These are phyloP conservation scores for Punctularia strigosozonata DNA, from an alignment of 768 basidiomycete species.

Conservation along the genomic window DNA sequence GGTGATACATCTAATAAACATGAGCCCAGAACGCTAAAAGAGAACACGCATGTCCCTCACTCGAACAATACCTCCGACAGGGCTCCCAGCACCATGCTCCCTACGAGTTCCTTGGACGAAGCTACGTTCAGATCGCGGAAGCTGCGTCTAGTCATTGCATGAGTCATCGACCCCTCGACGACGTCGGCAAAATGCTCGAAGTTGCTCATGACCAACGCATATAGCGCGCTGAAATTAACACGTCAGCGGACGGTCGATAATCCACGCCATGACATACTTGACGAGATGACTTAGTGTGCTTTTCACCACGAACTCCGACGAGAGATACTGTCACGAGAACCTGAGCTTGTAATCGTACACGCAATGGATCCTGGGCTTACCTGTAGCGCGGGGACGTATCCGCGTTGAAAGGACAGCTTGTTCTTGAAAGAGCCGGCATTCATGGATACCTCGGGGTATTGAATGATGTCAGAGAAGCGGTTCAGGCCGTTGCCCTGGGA, in stretches of 20 bases:
- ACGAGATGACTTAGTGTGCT: slow-evolving; percentile 37
- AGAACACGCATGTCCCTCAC: slow-evolving; percentile 27
- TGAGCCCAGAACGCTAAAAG: background rate
- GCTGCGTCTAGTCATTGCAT: slow-evolving; percentile 7
- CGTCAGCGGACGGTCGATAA: no score
- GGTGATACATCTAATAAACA: slow-evolving; percentile 14
- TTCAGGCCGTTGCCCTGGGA: slow-evolving; percentile 36
- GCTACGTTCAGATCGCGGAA: background rate
- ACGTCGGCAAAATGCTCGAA: slow-evolving; percentile 26
- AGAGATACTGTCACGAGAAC: slow-evolving; percentile 31
- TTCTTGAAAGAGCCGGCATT: slow-evolving; percentile 20
- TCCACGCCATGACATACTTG: slow-evolving; percentile 31
- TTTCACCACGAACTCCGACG: slow-evolving; percentile 47
- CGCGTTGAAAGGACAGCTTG: slow-evolving; percentile 46
- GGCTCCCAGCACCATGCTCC: slow-evolving; percentile 31
- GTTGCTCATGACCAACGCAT: slow-evolving; percentile 8
- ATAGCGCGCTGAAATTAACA: slow-evolving; percentile 6
- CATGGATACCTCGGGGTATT: slow-evolving; percentile 29
- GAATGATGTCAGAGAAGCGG: slow-evolving; percentile 37
- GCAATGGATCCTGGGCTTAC: no score
- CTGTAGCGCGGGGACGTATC: slow-evolving; percentile 39
- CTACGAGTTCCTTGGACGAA: slow-evolving; percentile 15
- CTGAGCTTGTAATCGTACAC: background rate
- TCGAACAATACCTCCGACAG: slow-evolving; percentile 38
- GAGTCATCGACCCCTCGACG: slow-evolving; percentile 28